Evolutionary conservation across 2,329 filamentous ascomycete genomes (phyloP).

Genomic region (Zalaria obscura): DNA sequence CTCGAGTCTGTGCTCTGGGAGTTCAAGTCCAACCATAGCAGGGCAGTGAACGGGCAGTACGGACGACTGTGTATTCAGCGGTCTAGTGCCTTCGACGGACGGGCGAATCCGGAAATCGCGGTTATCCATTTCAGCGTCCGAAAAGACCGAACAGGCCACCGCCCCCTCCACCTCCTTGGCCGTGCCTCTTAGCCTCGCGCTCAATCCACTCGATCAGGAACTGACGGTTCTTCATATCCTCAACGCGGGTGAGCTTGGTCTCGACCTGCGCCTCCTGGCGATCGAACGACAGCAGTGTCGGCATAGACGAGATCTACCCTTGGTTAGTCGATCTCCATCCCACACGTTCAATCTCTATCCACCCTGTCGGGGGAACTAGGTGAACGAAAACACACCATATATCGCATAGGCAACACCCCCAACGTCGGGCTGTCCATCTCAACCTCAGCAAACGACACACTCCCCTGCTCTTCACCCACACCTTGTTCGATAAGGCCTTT

Average conservation of each 20-base stretch:
- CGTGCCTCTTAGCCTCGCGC: constrained; percentile 31
- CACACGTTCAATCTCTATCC: neutral
- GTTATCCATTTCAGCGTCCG: too few species aligned
- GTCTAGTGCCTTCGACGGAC: too few species aligned
- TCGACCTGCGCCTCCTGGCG: constrained; percentile 34
- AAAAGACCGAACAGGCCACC: constrained; percentile 17
- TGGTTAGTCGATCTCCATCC: neutral
- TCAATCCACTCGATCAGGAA: constrained; percentile 33
- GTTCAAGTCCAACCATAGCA: too few species aligned
- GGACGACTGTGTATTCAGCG: too few species aligned
- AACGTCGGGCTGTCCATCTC: constrained; percentile 32
- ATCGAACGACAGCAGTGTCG: constrained; percentile 35
- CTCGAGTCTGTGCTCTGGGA: too few species aligned
- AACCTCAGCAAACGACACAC: constrained; percentile 33
- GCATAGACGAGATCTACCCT: constrained; percentile 28
- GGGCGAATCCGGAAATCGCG: too few species aligned
- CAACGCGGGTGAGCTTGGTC: constrained; percentile 27
- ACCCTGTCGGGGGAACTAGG: neutral
- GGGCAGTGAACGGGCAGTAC: too few species aligned
- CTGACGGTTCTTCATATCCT: constrained; percentile 29
- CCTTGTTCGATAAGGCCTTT: constrained; percentile 28
- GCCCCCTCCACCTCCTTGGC: constrained; percentile 27
- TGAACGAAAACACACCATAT: constrained; percentile 16
- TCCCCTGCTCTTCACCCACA: constrained; percentile 29
- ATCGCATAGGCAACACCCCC: constrained; percentile 25